Base-by-base conservation (phyloP, 2,329 filamentous ascomycete species). In the Cladosporium sp. region DNA sequence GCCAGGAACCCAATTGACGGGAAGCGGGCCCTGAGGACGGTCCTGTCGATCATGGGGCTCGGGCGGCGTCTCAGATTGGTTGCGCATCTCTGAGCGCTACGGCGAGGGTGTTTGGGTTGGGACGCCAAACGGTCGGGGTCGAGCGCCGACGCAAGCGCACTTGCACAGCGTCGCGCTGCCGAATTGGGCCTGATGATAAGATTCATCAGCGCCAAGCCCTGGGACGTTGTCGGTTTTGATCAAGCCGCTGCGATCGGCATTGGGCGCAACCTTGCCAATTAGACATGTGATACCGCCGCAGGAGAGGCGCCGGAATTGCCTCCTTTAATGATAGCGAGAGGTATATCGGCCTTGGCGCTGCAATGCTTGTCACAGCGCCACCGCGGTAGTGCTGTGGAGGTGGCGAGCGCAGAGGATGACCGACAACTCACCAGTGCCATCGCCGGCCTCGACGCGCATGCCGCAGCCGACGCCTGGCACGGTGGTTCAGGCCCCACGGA, bases 41-140 rank as follows among this genome's bases (percentile, higher is more conserved):
- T 38, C 35, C 35, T 38, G 46, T 31, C 34, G 46, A 49, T 49
- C 46, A 49, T 49, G 46, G 34, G 13, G 16, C 18, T 49, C 35
- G 48, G 35, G 48, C 16, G 48, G 31, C 37, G 48, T 50, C 48
- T 50, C 48, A 50, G 48, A 43, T 50, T 38, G 33, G 42, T 43
- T 50, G 31, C 48, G 31, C 28, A 28, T 28, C 22, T 28, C 3
- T 28, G 22, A 28, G 22, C 22, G 38, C 22, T 43, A 16, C 38
- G 46, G 38, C 46, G 31, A 35, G 11, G 34, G 13, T 49, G 38
- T 49, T 49, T 50, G 40, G 32, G 31, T 50, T 50, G 43, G 48
- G 13, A 14, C 16, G 34, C 13, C 13, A 35, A 35, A 35, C 34
- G 35, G 35, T 14, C 35, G 16, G 35, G 35, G 11, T 14, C 35